These are phyloP conservation scores for Saururus chinensis DNA, from an alignment of 164 flowering plant species.

Conservation along the genomic window DNA sequence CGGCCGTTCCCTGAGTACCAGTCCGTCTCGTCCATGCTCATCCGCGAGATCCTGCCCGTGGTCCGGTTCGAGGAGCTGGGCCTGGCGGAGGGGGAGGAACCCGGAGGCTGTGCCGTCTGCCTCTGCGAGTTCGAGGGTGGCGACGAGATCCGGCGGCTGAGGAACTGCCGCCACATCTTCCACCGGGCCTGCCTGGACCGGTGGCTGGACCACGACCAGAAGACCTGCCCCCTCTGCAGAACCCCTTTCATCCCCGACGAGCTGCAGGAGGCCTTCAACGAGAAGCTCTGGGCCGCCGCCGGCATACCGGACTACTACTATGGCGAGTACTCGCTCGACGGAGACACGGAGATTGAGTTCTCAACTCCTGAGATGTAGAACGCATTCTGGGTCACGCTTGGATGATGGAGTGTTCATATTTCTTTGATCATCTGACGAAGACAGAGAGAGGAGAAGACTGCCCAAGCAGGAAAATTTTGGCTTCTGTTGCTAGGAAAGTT, in stretches of 20 bases:
- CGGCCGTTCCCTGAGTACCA: constrained; percentile 22
- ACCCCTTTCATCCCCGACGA: constrained; percentile 51
- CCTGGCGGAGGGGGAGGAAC: constrained; percentile 10
- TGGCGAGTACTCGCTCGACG: constrained; percentile 23
- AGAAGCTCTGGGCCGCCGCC: constrained; percentile 69
- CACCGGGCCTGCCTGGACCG: constrained; percentile 74
- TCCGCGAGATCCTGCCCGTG: constrained; percentile 75
- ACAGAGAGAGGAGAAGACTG: too few relatives aligned
- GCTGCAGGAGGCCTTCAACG: constrained; percentile 47
- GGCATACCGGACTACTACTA: constrained; percentile 32
- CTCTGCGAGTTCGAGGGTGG: constrained; percentile 52
- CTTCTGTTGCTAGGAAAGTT: too few relatives aligned
- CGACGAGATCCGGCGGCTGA: constrained; percentile 64
- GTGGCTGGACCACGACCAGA: constrained; percentile 88
- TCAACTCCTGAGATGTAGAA: too few relatives aligned
- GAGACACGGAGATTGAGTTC: neutral
- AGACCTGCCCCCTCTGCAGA: constrained; percentile 82
- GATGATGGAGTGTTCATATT: too few relatives aligned
- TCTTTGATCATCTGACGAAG: too few relatives aligned
- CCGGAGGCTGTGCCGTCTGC: constrained; percentile 82
- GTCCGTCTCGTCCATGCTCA: constrained; percentile 48
- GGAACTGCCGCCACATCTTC: constrained; percentile 72
- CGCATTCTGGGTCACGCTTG: too few relatives aligned
- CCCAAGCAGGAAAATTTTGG: too few relatives aligned
- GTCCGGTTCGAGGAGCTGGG: constrained; percentile 35